These are phyloP conservation scores for Neurospora discreta DNA, from an alignment of 495 filamentous ascomycete genomes.

Conservation along the genomic window DNA sequence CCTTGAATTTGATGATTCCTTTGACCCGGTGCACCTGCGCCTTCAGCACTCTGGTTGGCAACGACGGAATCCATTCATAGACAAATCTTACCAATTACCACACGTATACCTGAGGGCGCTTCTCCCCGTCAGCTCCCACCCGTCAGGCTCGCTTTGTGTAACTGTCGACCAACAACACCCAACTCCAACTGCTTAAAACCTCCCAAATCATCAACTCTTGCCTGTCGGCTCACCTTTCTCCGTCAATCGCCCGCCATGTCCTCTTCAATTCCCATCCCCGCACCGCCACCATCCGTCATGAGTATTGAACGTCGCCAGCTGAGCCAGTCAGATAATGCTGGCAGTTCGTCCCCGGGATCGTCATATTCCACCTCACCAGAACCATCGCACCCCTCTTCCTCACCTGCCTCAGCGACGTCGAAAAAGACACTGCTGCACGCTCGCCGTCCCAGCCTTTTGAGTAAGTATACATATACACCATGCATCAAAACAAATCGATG, in stretches of 20 bases:
- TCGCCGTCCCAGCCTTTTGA: conserved; percentile 43
- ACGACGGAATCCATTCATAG: neutral
- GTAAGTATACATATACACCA: conserved; percentile 22
- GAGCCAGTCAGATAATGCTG: conserved; percentile 26
- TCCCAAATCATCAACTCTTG: neutral
- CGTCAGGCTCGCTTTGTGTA: neutral
- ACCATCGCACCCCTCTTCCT: conserved; percentile 21
- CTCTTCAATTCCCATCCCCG: conserved; percentile 43
- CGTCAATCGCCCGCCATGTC: conserved; percentile 26
- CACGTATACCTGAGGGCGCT: neutral
- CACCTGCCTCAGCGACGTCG: conserved; percentile 17
- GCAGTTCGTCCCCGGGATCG: conserved; percentile 34
- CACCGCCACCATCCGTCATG: conserved; percentile 25
- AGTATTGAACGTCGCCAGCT: conserved; percentile 20
- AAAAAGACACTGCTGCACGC: conserved; percentile 36
- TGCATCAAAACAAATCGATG: neutral
- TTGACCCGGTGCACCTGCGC: neutral
- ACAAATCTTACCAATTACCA: neutral
- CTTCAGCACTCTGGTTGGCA: neutral
- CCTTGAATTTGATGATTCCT: neutral
- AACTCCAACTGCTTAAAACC: neutral
- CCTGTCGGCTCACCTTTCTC: neutral
- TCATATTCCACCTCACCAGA: conserved; percentile 43
- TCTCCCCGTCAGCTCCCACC: neutral
- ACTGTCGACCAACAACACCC: neutral